A percentile compares a stretch with the other conserved stretches of the same genome.
These are phyloP conservation scores for Cladophialophora carrionii DNA, from an alignment of 2,329 filamentous ascomycete species.

Conservation along the genomic window DNA sequence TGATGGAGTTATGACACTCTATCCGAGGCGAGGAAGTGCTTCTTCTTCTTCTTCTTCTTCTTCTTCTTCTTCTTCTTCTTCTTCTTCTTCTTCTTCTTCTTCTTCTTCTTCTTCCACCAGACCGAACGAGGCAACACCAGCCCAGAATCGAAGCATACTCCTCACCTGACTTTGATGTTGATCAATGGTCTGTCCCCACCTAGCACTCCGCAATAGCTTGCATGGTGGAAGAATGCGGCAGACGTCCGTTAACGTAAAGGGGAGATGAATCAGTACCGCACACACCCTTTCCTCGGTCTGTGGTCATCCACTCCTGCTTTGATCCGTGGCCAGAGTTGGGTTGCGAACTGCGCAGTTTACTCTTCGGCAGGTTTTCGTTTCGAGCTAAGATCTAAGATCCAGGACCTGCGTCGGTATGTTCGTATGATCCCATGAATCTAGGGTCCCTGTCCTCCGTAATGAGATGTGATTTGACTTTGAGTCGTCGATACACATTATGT, in stretches of 20 bases:
- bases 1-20: no score
- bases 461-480: neutral
- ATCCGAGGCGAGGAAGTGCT: no score
- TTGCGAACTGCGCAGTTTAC: constrained; percentile 26
- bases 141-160: constrained; percentile 27
- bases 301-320: no score
- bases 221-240: neutral
- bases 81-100: no score
- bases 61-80: no score
- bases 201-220: neutral
- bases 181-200: neutral
- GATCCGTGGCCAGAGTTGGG: no score
- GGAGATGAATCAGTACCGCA: neutral
- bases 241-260: neutral
- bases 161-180: constrained; percentile 28
- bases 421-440: neutral
- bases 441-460: neutral
- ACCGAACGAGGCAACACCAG: neutral
- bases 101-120: neutral
- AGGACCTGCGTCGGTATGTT: neutral
- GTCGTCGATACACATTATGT: neutral
- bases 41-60: no score
- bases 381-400: constrained; percentile 30
- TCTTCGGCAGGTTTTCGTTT: constrained; percentile 34
- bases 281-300: neutral